phyloP scores from a whole-genome alignment of 441 rosid species.

The Syzygium syzygioides region DNA sequence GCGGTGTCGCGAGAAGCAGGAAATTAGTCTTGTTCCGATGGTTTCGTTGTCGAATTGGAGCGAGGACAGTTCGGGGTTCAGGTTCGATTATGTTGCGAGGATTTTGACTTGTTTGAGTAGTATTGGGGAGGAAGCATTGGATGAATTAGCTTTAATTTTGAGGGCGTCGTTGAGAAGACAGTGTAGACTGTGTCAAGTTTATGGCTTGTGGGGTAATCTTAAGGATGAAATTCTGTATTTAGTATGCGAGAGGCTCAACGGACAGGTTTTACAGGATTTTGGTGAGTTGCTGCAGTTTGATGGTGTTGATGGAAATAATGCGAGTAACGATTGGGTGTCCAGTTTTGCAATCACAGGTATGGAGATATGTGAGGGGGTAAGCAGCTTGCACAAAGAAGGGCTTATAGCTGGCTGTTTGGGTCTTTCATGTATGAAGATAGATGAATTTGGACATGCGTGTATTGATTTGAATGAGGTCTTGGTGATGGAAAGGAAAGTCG shows the following conservation, averaged over 20 bases:
- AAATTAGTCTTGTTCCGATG: conserved; percentile 46
- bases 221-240: conserved; percentile 49
- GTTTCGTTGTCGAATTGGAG: conserved; percentile 24
- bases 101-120: conserved; percentile 48
- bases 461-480: conserved; percentile 49
- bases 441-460: conserved; percentile 52
- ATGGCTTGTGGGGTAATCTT: conserved; percentile 79
- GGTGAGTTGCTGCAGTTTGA: conserved; percentile 11
- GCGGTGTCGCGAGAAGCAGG: conserved; percentile 10
- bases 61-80: conserved; percentile 27
- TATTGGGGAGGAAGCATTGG: conserved; percentile 36
- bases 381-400: conserved; percentile 51
- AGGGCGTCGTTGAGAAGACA: conserved; percentile 12
- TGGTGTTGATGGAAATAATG: neutral
- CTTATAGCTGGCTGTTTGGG: conserved; percentile 50
- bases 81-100: conserved; percentile 38
- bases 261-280: conserved; percentile 13
- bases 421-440: conserved; percentile 48
- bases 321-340: conserved; percentile 22
- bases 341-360: conserved; percentile 47
- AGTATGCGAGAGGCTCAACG: conserved; percentile 42
- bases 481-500: conserved; percentile 32
- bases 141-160: conserved; percentile 40
- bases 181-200: conserved; percentile 33
- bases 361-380: conserved; percentile 73